These are phyloP conservation scores for Phytopythium litorale DNA, from an alignment of 352 stramenopile genomes.

Conservation along the genomic window DNA sequence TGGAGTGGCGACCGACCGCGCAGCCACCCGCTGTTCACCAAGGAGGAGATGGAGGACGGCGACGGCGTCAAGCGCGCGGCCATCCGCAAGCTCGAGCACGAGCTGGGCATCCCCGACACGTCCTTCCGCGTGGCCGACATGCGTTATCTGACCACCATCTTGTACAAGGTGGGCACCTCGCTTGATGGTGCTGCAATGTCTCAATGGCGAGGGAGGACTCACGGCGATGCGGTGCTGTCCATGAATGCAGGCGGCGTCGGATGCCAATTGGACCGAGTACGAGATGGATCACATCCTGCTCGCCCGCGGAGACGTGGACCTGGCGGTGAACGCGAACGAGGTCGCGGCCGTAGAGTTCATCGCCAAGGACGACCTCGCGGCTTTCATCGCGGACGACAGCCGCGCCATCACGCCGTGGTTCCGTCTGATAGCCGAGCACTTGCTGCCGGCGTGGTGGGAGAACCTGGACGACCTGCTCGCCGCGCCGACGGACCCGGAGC, in stretches of 20 bases:
- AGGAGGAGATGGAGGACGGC: slow-evolving; percentile 83
- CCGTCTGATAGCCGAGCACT: slow-evolving; percentile 58
- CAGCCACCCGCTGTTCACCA: slow-evolving; percentile 93
- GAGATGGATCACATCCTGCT: slow-evolving; percentile 99
- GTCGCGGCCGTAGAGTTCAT: slow-evolving; percentile 91
- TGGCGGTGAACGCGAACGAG: slow-evolving; percentile 94
- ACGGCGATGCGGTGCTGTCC: slow-evolving; percentile 3
- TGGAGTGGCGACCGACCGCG: neutral
- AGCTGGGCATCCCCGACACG: slow-evolving; percentile 93
- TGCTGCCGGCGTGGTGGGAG: slow-evolving; percentile 74
- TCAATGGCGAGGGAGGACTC: neutral
- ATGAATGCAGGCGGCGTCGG: slow-evolving; percentile 48
- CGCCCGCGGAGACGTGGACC: slow-evolving; percentile 66
- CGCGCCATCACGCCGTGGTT: slow-evolving; percentile 85
- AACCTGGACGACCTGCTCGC: slow-evolving; percentile 57
- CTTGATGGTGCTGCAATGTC: neutral
- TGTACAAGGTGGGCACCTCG: slow-evolving; percentile 91
- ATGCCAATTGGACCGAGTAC: slow-evolving; percentile 95
- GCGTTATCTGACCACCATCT: slow-evolving; percentile 96
- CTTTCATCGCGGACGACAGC: slow-evolving; percentile 48
- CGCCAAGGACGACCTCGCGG: slow-evolving; percentile 44
- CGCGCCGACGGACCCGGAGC: slow-evolving; percentile 30
- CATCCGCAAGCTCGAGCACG: slow-evolving; percentile 97
- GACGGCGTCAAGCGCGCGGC: slow-evolving; percentile 91
- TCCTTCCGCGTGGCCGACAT: slow-evolving; percentile 87